phyloP scores from a whole-genome alignment of 1,284 basidiomycete species.

The Ustilago loliicola region DNA sequence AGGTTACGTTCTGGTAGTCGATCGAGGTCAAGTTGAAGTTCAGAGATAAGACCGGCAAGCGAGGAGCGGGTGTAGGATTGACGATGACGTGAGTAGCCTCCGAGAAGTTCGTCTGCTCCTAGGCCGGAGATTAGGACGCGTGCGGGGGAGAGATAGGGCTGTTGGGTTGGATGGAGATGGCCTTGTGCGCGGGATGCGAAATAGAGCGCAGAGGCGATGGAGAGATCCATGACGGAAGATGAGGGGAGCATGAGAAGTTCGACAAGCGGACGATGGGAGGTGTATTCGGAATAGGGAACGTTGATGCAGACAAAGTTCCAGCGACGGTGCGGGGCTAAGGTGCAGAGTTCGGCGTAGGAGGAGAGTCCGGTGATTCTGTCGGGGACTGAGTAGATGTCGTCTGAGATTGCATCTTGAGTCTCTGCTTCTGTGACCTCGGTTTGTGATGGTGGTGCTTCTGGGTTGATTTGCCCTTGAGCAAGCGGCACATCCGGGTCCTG shows the following conservation, averaged over 20 bases:
- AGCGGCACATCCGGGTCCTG: neutral
- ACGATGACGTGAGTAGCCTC: constrained; percentile 91
- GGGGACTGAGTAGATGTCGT: constrained; percentile 78
- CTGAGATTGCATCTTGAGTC: constrained; percentile 58
- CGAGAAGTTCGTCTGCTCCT: constrained; percentile 94
- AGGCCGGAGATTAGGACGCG: constrained; percentile 90
- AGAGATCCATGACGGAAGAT: constrained; percentile 74
- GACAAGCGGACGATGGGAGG: constrained; percentile 15
- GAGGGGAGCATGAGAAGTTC: constrained; percentile 54
- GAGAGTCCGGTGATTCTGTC: constrained; percentile 85
- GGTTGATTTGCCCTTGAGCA: neutral
- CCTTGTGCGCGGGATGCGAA: constrained; percentile 84
- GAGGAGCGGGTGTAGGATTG: constrained; percentile 75
- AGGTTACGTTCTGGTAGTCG: constrained; percentile 90
- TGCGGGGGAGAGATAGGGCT: constrained; percentile 79
- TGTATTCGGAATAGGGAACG: constrained; percentile 81
- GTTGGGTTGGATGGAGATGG: neutral
- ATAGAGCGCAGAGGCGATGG: constrained; percentile 89
- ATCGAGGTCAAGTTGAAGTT: constrained; percentile 93
- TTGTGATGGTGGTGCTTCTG: constrained; percentile 8
- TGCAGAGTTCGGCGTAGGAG: constrained; percentile 81
- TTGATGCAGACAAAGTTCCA: constrained; percentile 96
- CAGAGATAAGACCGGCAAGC: constrained; percentile 77
- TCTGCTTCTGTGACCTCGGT: constrained; percentile 11
- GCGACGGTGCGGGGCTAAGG: constrained; percentile 78